A percentile compares a stretch with the other conserved stretches of the same genome.
These are phyloP conservation scores for Pestalotiopsis sp. DNA, from an alignment of 2,329 filamentous ascomycete species.

Conservation along the genomic window DNA sequence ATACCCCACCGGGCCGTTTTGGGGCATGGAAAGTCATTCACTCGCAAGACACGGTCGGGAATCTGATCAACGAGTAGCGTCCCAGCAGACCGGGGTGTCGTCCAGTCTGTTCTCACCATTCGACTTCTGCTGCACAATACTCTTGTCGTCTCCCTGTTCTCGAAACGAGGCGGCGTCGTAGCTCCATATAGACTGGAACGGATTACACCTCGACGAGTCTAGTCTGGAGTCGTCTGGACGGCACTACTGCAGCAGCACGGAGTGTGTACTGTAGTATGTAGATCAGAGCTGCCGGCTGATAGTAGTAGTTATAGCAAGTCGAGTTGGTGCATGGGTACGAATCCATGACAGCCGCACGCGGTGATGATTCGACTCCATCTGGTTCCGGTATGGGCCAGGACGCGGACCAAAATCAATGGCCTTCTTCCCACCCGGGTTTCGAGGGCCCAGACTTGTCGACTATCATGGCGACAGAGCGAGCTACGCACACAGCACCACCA, in stretches of 20 bases:
- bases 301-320: neutral
- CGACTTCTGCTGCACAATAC: neutral
- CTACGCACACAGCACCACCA: neutral
- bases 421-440: neutral
- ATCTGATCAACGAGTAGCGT: neutral
- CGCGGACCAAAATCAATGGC: neutral
- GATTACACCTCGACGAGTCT: neutral
- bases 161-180: neutral
- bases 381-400: neutral
- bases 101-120: neutral
- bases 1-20: neutral
- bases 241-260: neutral
- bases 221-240: neutral
- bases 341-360: neutral
- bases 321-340: neutral
- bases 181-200: neutral
- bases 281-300: neutral
- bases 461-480: neutral
- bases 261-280: neutral
- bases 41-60: neutral
- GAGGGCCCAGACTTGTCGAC: neutral
- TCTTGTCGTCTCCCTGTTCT: slow-evolving; percentile 5
- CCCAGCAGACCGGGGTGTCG: neutral
- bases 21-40: neutral
- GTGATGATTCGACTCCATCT: neutral